Evolutionary conservation across 2,329 filamentous ascomycete genomes (phyloP).

Genomic region (Calonectria pseudoreteaudii): DNA sequence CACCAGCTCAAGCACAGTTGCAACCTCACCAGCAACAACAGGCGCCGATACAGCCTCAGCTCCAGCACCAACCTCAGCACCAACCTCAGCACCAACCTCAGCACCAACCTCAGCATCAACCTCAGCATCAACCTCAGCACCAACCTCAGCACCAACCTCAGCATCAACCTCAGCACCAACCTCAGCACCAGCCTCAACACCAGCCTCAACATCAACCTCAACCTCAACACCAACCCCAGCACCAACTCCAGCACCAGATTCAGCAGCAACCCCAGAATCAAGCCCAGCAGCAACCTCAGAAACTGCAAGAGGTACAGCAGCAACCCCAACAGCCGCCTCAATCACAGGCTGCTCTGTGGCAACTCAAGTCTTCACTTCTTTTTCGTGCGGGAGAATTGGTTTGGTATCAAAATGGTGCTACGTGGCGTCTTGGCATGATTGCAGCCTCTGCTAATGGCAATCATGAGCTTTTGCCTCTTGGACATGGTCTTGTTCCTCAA

Average conservation of each 20-base stretch:
- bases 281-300: neutral
- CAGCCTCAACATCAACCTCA: slow-evolving; percentile 26
- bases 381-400: slow-evolving; percentile 63
- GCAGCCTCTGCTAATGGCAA: slow-evolving; percentile 44
- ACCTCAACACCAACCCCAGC: slow-evolving; percentile 17
- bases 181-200: slow-evolving; percentile 26
- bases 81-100: slow-evolving; percentile 26
- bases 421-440: slow-evolving; percentile 63
- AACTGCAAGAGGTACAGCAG: slow-evolving; percentile 14
- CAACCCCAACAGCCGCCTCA: slow-evolving; percentile 36
- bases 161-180: neutral
- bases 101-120: slow-evolving; percentile 17
- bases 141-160: slow-evolving; percentile 26
- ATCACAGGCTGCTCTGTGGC: slow-evolving; percentile 43
- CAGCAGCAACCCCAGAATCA: slow-evolving; percentile 23
- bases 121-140: slow-evolving; percentile 9
- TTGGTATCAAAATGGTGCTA: slow-evolving; percentile 60
- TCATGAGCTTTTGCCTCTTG: slow-evolving; percentile 56
- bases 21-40: slow-evolving; percentile 18
- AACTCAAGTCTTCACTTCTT: slow-evolving; percentile 47
- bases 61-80: slow-evolving; percentile 29
- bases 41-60: slow-evolving; percentile 22
- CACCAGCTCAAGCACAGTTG: slow-evolving; percentile 17
- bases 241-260: slow-evolving; percentile 12
- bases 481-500: slow-evolving; percentile 52